These are phyloP conservation scores for Nicotiana knightiana DNA, from an alignment of 257 asterid genomes.

Conservation along the genomic window DNA sequence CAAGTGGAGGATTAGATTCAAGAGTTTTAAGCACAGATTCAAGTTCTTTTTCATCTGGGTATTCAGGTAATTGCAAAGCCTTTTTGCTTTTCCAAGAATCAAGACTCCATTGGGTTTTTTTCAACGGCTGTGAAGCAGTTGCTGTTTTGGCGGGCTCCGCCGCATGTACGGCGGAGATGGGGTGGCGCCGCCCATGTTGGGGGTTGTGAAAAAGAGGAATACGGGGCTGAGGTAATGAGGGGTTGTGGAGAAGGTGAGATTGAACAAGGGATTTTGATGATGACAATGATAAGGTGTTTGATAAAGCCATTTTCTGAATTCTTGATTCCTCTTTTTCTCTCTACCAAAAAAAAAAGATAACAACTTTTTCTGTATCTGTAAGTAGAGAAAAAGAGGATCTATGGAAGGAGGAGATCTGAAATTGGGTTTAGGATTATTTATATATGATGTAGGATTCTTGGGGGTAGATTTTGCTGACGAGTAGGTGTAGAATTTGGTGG, in stretches of 20 bases:
- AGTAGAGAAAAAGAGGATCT: slow-evolving; percentile 7
- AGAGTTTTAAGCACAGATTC: slow-evolving; percentile 50
- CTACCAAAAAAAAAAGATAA: neutral
- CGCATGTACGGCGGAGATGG: slow-evolving; percentile 60
- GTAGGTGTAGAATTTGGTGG: neutral
- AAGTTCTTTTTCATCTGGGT: slow-evolving; percentile 55
- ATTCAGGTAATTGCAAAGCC: slow-evolving; percentile 76
- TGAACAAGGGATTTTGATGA: slow-evolving; percentile 39
- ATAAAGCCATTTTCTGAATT: slow-evolving; percentile 36
- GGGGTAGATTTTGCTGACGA: neutral
- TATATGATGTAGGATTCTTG: neutral
- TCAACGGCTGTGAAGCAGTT: slow-evolving; percentile 5
- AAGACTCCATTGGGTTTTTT: slow-evolving; percentile 38
- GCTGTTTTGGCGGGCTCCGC: slow-evolving; percentile 65
- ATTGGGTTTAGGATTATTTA: neutral
- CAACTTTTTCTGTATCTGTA: neutral
- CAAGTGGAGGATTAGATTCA: slow-evolving; percentile 69
- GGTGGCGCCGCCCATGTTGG: slow-evolving; percentile 35
- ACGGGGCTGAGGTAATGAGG: slow-evolving; percentile 12
- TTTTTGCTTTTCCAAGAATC: slow-evolving; percentile 67
- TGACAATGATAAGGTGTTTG: slow-evolving; percentile 44
- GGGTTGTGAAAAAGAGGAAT: slow-evolving; percentile 23
- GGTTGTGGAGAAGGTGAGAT: slow-evolving; percentile 27
- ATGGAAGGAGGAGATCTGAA: neutral
- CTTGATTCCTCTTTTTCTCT: neutral